A percentile compares a stretch with the other conserved stretches of the same genome.
Evolutionary conservation across 2,329 filamentous ascomycete genomes (phyloP).

Genomic region (Beauveria scarabaeidicola): DNA sequence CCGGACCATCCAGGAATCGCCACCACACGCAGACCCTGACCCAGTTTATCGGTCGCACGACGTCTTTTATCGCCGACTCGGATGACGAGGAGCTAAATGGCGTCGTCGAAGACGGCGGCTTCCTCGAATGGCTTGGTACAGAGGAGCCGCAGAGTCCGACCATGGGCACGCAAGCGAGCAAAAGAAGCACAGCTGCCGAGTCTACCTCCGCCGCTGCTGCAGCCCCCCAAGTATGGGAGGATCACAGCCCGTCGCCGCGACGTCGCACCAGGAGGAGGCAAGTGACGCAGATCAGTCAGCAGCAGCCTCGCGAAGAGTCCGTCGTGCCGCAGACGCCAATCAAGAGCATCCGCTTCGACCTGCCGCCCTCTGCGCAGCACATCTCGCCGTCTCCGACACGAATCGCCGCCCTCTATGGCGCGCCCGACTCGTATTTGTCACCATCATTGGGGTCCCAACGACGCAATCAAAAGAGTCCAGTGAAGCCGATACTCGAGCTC

Average conservation of each 20-base stretch:
- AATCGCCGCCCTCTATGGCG: conserved; percentile 30
- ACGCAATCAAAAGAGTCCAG: conserved; percentile 19
- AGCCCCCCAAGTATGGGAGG: conserved; percentile 9
- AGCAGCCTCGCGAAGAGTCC: conserved; percentile 22
- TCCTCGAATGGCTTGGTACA: conserved; percentile 25
- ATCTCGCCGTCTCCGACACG: conserved; percentile 34
- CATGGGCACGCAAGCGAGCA: not conserved
- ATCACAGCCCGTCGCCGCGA: conserved; percentile 13
- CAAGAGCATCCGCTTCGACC: conserved; percentile 28
- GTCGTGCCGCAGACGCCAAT: conserved; percentile 36
- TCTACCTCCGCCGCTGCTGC: conserved; percentile 10
- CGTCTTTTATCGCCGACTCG: conserved; percentile 27
- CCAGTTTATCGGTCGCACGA: conserved; percentile 25
- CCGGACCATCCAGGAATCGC: conserved; percentile 15
- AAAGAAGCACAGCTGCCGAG: not conserved
- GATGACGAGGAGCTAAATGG: conserved; percentile 27
- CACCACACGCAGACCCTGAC: conserved; percentile 36
- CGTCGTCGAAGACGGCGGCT: conserved; percentile 18
- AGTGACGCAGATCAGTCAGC: not conserved
- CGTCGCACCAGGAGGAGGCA: conserved; percentile 14
- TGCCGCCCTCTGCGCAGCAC: conserved; percentile 33
- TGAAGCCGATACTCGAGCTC: conserved; percentile 14
- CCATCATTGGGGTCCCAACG: conserved; percentile 27
- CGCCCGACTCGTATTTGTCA: conserved; percentile 24
- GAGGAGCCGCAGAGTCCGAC: conserved; percentile 20